phyloP scores from a whole-genome alignment of 345 rosid species.

The Syzygium aqueum region DNA sequence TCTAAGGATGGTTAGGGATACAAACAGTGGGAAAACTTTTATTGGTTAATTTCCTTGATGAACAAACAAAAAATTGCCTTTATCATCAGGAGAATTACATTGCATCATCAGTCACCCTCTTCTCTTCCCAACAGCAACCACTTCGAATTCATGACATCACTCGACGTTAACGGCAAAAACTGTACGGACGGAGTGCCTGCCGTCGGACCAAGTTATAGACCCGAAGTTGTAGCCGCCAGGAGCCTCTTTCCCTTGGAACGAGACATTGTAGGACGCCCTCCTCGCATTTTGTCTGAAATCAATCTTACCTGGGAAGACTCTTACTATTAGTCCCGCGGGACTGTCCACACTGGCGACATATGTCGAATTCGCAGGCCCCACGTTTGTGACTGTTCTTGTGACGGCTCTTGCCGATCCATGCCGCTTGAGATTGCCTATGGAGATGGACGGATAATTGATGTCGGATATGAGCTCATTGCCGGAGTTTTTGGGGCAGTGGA shows the following conservation, averaged over 20 bases:
- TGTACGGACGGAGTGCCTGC: constrained; percentile 35
- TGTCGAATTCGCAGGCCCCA: constrained; percentile 41
- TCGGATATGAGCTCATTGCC: constrained; percentile 32
- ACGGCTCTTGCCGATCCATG: constrained; percentile 6
- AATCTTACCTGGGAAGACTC: constrained; percentile 38
- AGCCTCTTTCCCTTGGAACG: constrained; percentile 41
- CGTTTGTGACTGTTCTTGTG: constrained; percentile 49
- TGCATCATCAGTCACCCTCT: not conserved
- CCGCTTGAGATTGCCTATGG: constrained; percentile 37
- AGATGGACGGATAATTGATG: constrained; percentile 72
- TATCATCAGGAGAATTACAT: not conserved
- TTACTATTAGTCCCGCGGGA: constrained; percentile 46
- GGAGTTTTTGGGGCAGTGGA: constrained; percentile 35
- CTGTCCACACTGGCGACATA: constrained; percentile 32
- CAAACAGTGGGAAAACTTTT: not conserved
- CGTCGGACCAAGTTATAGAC: constrained; percentile 51
- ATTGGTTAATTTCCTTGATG: not conserved
- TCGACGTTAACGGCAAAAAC: constrained; percentile 47
- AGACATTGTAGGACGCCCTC: constrained; percentile 29
- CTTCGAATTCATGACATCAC: not conserved
- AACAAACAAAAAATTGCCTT: not conserved
- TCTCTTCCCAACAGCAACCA: not conserved
- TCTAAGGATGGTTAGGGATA: not conserved
- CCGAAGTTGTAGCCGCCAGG: constrained; percentile 50
- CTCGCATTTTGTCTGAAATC: constrained; percentile 16